Conservation (phyloP, 352 stramenopile species). For the Aphanomyces astaci region DNA sequence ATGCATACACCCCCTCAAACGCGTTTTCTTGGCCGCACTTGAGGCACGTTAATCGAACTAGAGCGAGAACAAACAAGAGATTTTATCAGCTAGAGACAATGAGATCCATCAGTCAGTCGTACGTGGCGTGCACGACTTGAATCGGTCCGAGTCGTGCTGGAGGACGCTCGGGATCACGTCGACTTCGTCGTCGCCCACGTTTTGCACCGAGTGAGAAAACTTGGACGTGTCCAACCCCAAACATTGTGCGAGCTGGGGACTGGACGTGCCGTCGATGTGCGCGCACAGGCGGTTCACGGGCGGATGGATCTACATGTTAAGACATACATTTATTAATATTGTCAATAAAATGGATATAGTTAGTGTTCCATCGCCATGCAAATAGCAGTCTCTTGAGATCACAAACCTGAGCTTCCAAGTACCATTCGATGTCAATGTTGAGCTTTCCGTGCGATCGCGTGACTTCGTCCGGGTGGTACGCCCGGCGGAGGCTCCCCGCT, state of each 20-base stretch:
- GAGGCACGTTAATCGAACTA: slow-evolving; percentile 39
- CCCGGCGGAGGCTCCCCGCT: slow-evolving; percentile 50
- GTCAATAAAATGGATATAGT: background rate
- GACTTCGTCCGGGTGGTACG: slow-evolving; percentile 86
- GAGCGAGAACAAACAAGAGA: background rate
- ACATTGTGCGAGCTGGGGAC: slow-evolving; percentile 90
- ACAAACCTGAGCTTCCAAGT: slow-evolving; percentile 82
- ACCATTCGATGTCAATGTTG: slow-evolving; percentile 94
- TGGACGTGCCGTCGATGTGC: slow-evolving; percentile 97
- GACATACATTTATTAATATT: background rate
- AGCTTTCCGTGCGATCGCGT: slow-evolving; percentile 67
- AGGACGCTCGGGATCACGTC: slow-evolving; percentile 84
- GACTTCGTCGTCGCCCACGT: slow-evolving; percentile 69
- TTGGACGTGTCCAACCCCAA: slow-evolving; percentile 95
- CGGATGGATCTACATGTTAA: slow-evolving; percentile 91
- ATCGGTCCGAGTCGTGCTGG: slow-evolving; percentile 82
- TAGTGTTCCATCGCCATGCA: too few species aligned
- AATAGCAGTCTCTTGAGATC: too few species aligned
- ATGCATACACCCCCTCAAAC: slow-evolving; percentile 68
- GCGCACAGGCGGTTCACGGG: slow-evolving; percentile 97
- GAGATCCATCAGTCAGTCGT: slow-evolving; percentile 30
- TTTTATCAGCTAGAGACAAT: slow-evolving; percentile 18
- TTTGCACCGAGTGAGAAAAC: slow-evolving; percentile 80
- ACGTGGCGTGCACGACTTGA: slow-evolving; percentile 80
- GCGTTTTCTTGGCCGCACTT: slow-evolving; percentile 50